These are phyloP conservation scores for Ceratopteris richardii DNA, from an alignment of 75 land plant species.

Conservation along the genomic window DNA sequence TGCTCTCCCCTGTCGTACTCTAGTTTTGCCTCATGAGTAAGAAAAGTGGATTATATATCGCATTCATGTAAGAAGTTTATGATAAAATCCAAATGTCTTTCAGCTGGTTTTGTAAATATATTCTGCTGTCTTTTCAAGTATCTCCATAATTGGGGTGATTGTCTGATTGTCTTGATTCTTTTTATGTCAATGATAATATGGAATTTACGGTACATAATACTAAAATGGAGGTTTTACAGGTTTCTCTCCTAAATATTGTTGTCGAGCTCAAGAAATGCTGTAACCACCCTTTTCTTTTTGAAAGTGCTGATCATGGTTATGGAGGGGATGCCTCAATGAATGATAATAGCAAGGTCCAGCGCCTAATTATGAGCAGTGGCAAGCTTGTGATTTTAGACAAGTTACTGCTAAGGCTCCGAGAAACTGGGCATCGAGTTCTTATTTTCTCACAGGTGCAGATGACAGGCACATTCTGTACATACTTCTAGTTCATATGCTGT, in stretches of 20 bases:
- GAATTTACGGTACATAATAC: no score
- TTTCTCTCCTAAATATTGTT: constrained; percentile 93
- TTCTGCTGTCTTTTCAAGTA: no score
- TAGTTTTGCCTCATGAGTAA: no score
- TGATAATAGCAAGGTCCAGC: constrained; percentile 85
- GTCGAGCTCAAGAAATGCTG: constrained; percentile 99
- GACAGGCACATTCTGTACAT: not conserved
- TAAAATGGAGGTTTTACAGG: no score
- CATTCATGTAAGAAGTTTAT: no score
- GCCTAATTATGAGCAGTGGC: constrained; percentile 89
- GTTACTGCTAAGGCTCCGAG: constrained; percentile 58
- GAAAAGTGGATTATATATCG: no score
- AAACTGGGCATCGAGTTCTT: constrained; percentile 91
- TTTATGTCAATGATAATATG: no score
- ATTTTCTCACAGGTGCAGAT: constrained; percentile 90
- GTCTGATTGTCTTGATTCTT: no score
- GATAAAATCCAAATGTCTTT: no score
- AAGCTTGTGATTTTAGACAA: constrained; percentile 94
- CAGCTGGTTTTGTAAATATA: no score
- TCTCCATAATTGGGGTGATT: no score
- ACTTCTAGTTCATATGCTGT: not conserved
- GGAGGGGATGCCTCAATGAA: constrained; percentile 67
- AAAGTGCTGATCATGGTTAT: constrained; percentile 99
- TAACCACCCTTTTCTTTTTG: constrained; percentile 98
- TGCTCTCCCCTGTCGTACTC: no score